Conservation (phyloP, 257 asterid species). For the Solanum ahanhuiri region DNA sequence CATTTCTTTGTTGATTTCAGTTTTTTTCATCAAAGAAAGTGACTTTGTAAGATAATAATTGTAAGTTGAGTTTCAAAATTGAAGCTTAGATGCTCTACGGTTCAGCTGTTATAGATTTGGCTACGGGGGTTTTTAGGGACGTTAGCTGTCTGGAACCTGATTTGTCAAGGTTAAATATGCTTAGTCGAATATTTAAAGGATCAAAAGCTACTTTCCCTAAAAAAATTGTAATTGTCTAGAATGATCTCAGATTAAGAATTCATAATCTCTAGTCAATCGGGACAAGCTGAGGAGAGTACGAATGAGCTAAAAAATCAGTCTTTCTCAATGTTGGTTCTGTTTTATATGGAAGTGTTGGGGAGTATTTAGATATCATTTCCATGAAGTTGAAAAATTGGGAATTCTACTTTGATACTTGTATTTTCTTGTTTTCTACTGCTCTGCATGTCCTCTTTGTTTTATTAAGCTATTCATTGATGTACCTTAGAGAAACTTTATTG, state of each 20-base stretch:
- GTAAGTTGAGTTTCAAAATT: not conserved
- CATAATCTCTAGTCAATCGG: not conserved
- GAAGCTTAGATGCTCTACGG: not conserved
- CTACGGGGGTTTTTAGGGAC: not conserved
- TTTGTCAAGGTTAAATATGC: not conserved
- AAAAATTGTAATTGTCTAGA: not conserved
- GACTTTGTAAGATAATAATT: not conserved
- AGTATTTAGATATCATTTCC: not conserved
- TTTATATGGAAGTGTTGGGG: not conserved
- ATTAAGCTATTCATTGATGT: not conserved
- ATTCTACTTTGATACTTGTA: not conserved
- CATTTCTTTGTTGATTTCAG: not conserved
- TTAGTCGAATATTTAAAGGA: not conserved
- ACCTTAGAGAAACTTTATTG: not conserved
- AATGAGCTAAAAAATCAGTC: not conserved
- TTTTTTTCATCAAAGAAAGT: not conserved
- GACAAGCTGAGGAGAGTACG: not conserved
- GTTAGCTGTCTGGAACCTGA: not conserved
- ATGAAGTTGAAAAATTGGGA: not conserved
- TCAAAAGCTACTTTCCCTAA: not conserved
- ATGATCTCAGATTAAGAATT: not conserved
- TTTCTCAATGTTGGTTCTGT: not conserved
- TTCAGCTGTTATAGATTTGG: not conserved
- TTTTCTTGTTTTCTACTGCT: not conserved
- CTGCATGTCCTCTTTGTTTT: not conserved